phyloP scores from a whole-genome alignment of 2,329 filamentous ascomycete species.

The Hypoxylon sp. region DNA sequence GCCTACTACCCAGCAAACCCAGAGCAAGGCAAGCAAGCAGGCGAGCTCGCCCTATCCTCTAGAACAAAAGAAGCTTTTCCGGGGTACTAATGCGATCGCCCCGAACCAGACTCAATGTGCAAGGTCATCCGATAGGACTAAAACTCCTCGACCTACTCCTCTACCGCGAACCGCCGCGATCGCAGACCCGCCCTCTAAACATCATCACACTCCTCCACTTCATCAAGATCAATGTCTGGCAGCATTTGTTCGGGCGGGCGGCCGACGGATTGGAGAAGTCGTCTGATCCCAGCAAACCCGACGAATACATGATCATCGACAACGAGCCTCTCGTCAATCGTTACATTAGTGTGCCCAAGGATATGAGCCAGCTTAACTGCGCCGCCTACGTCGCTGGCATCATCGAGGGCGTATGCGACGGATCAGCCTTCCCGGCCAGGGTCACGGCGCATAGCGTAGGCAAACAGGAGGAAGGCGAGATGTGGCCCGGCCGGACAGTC shows the following conservation, averaged over 20 bases:
- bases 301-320: slow-evolving; percentile 99
- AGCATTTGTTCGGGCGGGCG: slow-evolving; percentile 89
- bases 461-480: slow-evolving; percentile 70
- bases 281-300: slow-evolving; percentile 82
- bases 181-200: slow-evolving; percentile 83
- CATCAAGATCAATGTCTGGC: slow-evolving; percentile 93
- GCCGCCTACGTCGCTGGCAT: slow-evolving; percentile 96
- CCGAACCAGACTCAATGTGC: slow-evolving; percentile 79
- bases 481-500: slow-evolving; percentile 97
- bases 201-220: slow-evolving; percentile 95
- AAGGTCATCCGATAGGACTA: slow-evolving; percentile 94
- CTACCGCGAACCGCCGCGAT: slow-evolving; percentile 80
- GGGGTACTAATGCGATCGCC: slow-evolving; percentile 49
- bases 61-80: slow-evolving; percentile 65
- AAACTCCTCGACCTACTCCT: slow-evolving; percentile 96
- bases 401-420: slow-evolving; percentile 95
- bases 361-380: slow-evolving; percentile 97
- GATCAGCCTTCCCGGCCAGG: slow-evolving; percentile 87
- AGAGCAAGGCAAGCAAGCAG: background rate
- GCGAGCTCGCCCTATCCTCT: background rate
- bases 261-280: slow-evolving; percentile 95
- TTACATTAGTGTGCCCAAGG: slow-evolving; percentile 91
- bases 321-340: slow-evolving; percentile 97
- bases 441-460: slow-evolving; percentile 90
- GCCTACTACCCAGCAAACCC: background rate